Evolutionary conservation across 768 basidiomycete species (phyloP), one percentile per base, ranked within the genome.

Genomic region (Pulveroboletus frians): DNA sequence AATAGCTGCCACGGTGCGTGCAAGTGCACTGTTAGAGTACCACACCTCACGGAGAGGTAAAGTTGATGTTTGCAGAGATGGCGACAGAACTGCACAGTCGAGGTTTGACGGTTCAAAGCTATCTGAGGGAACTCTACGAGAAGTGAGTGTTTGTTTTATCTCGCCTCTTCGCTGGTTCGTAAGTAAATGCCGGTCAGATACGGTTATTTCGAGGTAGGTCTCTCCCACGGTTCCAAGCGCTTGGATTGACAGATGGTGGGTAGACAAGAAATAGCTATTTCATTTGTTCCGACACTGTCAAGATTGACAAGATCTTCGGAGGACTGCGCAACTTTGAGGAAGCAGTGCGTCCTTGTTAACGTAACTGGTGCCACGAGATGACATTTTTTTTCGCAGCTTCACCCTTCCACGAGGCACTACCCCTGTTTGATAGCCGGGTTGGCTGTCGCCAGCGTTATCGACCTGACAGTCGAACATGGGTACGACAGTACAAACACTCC

Each of bases 191-290:
- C 52, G 20, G 39, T 9, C 5, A 88, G 85, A 61, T 90, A 89
- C 54, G 88, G 88, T 10, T 85, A 79, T 59, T 91, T 90, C 58
- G 76, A 88, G 76, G 87, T 84, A 17, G 9, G 44, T 41, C 5
- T 8, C 9, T 43, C 29, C 10, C 26, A 36, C 18, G 38, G n/a
- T 29, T 26, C 20, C 15, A 23, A 40, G 23, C 7, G 13, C 46
- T 37, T 6, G 48, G 10, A 15, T 43, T 55, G 42, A 52, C 30
- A 29, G 27, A 40, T 32, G 27, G 5, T 21, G n/a, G 35, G 18
- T 60, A 88, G 85, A 88, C 84, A 1, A 84, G 76, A 54, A 94
- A 94, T 62, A 84, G 85, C 55, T 92, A 89, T 62, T 91, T 91
- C 67, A 64, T 84, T 46, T 92, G 87, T 61, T 71, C 67, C n/a